A percentile compares a stretch with the other conserved stretches of the same genome.
phyloP scores from a whole-genome alignment of 2,329 filamentous ascomycete species.

The Epichloe gansuensis region DNA sequence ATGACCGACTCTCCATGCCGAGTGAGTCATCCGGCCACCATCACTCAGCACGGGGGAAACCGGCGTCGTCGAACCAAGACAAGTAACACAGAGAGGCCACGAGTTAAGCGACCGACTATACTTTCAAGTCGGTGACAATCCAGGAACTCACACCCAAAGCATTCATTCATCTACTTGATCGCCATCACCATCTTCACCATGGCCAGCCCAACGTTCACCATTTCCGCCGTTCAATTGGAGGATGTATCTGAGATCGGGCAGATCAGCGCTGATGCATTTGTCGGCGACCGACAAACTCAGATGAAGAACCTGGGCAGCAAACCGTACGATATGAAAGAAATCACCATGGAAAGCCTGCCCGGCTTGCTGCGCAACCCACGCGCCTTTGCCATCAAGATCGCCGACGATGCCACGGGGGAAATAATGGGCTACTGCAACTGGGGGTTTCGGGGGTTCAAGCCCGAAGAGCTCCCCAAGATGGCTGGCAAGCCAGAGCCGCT shows the following conservation, averaged over 20 bases:
- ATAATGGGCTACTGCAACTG: constrained; percentile 20
- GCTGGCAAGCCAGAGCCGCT: constrained; percentile 7
- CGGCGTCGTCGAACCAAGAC: no score
- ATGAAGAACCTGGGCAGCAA: constrained; percentile 20
- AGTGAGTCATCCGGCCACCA: constrained; percentile 2
- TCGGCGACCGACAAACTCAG: constrained; percentile 21
- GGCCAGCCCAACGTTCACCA: constrained; percentile 10
- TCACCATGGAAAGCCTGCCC: constrained; percentile 13
- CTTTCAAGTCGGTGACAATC: no score
- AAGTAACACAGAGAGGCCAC: no score
- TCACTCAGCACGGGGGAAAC: no score
- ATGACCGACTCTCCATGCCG: background rate
- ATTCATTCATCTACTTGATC: no score
- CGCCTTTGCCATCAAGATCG: constrained; percentile 20
- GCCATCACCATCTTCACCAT: constrained; percentile 4
- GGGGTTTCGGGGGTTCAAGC: constrained; percentile 18
- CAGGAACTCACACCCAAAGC: no score
- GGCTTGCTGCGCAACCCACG: constrained; percentile 12
- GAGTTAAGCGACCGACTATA: no score
- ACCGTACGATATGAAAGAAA: constrained; percentile 16
- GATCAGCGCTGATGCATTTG: constrained; percentile 18
- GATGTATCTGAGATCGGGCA: constrained; percentile 19
- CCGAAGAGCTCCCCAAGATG: constrained; percentile 11
- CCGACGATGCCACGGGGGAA: constrained; percentile 15
- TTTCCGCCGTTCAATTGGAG: constrained; percentile 11